Base-by-base conservation (phyloP, 805 yeast species). In the Candida chauliodis region DNA sequence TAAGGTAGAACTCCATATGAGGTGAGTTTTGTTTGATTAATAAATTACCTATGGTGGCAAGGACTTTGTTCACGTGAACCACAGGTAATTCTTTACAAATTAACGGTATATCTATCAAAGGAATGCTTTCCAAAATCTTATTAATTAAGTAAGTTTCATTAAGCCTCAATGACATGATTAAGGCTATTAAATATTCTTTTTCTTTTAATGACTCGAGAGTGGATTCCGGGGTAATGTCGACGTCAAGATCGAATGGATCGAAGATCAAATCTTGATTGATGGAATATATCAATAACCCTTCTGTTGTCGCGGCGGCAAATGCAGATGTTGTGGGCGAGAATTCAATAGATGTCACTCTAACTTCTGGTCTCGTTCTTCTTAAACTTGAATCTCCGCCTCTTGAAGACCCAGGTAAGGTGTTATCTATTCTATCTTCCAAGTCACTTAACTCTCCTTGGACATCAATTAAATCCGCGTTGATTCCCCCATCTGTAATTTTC, bases 291-390 rank as follows among this genome's bases (percentile, higher is more conserved):
- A 89, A 66, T 32, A 93, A 66, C 7, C 99, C 99, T 58, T 91
- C 98, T 0, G 99, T 93, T 0, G 96, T 81, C 0, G 96, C 93
- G 29, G 95, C 95, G 1, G 95, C 93, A 70, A 93, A 93, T 23
- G 95, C 79, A 15, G 83, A 72, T 2, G 95, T 84, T 0, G 96
- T 83, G 14, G 99, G 99, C 2, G 96, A 86, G 53, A 90, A 93
- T 48, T 73, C 75, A 20, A 93, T 73, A 3, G 83, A 69, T 2
- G 87, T 78, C 4, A 90, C 89, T 52, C 95, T 69, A n/a, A 93
- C 74, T 49, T 81, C 95, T 0, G 96, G 93, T 47, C 89, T 76
- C 1, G 78, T 71, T 36, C 77, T 75, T 50, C 97, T 74, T 8
- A 79, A 75, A 8, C 95, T 78, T 8, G 86, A 76, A 58, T 88